Base-by-base conservation (phyloP, 805 yeast species). In the Candida orba region DNA sequence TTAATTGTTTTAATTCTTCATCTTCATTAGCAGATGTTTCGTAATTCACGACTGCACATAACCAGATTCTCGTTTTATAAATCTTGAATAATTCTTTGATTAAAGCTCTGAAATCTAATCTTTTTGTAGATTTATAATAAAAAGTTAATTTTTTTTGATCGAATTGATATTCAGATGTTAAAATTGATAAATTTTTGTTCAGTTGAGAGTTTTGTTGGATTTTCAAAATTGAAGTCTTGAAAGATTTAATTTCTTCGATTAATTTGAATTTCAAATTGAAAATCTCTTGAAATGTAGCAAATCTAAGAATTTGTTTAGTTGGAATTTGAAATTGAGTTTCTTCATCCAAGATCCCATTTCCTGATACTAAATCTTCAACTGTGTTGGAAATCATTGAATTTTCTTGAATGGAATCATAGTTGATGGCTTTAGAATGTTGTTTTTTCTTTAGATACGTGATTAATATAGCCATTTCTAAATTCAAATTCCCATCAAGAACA, bases 131-230 rank as follows among this genome's bases (percentile, higher is more conserved):
- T 44, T 69, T 71, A 56, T 81, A 82, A 62, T 83, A 84, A 52
- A 84, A 81, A 7, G 83, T 84, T 48, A 84, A 68, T 53, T 85
- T 85, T 58, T 83, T 82, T 46, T 84, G 76, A 60, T 85, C 93
- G 62, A 82, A 84, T 62, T 85, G 95, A 62, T 81, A 84, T 60
- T 85, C 95, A 1, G 87, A 83, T 58, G 80, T 84, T 50, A 84
- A 69, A 40, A 85, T 72, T 52, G 74, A 76, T 65, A 84, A 61
- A 57, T 70, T 68, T 52, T 73, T 57, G 43, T 72, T 67, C 45
- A 63, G 51, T 17, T 63, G 57, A 9, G 60, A 51, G 18, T 64
- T 69, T 51, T 65, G 65, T 42, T 48, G 44, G 18, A 79, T 64
- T 52, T 77, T 75, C 40, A 77, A 67, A 44, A 72, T 66, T 41